A percentile compares a stretch with the other conserved stretches of the same genome.
Conservation (phyloP, 345 rosid species). For the Rubroshorea leprosula region DNA sequence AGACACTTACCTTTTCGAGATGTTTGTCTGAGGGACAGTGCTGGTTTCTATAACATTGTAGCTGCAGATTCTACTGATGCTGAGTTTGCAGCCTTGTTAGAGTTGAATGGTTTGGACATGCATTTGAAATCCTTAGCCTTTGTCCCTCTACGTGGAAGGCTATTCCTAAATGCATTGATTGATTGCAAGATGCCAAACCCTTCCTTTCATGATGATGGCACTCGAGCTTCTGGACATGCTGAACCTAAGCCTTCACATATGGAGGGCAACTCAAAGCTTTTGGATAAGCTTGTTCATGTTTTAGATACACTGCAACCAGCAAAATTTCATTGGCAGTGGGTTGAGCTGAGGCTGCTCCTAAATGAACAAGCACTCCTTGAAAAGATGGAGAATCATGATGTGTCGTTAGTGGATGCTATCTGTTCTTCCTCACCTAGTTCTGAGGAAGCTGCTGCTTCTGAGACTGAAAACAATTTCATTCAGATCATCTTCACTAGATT, state of each 20-base stretch:
- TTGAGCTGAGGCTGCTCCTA: constrained; percentile 94
- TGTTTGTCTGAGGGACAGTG: constrained; percentile 81
- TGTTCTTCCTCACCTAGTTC: constrained; percentile 65
- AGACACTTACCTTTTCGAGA: constrained; percentile 89
- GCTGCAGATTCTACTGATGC: constrained; percentile 82
- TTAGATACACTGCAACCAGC: constrained; percentile 91
- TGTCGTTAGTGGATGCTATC: constrained; percentile 65
- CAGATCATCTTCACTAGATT: constrained; percentile 88
- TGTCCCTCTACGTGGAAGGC: constrained; percentile 91
- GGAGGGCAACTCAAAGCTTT: constrained; percentile 63
- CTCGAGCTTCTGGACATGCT: constrained; percentile 39
- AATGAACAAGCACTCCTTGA: constrained; percentile 92
- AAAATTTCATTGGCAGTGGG: constrained; percentile 99
- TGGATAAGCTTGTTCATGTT: constrained; percentile 72
- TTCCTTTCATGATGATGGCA: constrained; percentile 45
- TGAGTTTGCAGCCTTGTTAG: constrained; percentile 70
- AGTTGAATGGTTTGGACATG: constrained; percentile 62
- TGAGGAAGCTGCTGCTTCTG: constrained; percentile 73
- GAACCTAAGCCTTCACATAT: constrained; percentile 43
- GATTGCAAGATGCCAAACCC: constrained; percentile 68
- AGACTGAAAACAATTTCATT: constrained; percentile 82
- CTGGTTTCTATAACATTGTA: constrained; percentile 73
- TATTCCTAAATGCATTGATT: constrained; percentile 74
- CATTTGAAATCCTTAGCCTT: constrained; percentile 65
- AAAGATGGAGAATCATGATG: constrained; percentile 68